Evolutionary conservation across 140 eudicot species (phyloP).

Genomic region (Flaveria floridana): DNA sequence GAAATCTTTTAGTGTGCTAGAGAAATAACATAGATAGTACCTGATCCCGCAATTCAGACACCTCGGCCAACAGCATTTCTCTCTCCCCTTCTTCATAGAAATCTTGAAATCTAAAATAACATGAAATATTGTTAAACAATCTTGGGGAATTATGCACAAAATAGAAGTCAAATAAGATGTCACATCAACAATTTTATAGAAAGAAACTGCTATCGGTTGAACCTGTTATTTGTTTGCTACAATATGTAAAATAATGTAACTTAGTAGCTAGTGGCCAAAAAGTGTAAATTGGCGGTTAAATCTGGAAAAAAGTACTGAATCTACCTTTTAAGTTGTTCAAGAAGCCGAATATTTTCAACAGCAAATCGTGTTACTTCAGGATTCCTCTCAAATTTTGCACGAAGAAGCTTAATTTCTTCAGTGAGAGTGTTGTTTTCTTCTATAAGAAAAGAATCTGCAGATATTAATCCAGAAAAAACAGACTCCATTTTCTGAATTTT

Average conservation of each 20-base stretch:
- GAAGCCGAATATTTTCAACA: conserved; percentile 75
- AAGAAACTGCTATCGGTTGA: background rate
- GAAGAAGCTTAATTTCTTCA: conserved; percentile 66
- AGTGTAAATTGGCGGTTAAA: background rate
- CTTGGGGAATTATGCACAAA: background rate
- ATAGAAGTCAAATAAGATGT: background rate
- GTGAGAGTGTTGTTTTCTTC: conserved; percentile 69
- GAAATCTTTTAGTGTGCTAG: conserved; percentile 8
- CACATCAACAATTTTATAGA: too few relatives aligned
- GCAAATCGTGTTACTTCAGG: conserved; percentile 99
- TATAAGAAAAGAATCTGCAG: conserved; percentile 62
- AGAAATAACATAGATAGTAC: conserved; percentile 30
- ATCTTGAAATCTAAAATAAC: conserved; percentile 62
- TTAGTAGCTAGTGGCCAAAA: background rate
- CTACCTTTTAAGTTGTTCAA: conserved; percentile 79
- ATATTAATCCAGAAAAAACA: conserved; percentile 51
- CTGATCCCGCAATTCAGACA: conserved; percentile 83
- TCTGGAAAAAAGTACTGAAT: background rate
- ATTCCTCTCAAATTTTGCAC: conserved; percentile 69
- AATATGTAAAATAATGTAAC: background rate
- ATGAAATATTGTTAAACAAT: conserved; percentile 3
- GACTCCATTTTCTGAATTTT: conserved; percentile 84
- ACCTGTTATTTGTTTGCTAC: background rate
- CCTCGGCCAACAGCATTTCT: conserved; percentile 71
- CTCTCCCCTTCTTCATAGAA: conserved; percentile 93